A percentile compares a stretch with the other conserved stretches of the same genome.
phyloP scores from a whole-genome alignment of 495 filamentous ascomycete species.

The Hyaloscypha bicolor region DNA sequence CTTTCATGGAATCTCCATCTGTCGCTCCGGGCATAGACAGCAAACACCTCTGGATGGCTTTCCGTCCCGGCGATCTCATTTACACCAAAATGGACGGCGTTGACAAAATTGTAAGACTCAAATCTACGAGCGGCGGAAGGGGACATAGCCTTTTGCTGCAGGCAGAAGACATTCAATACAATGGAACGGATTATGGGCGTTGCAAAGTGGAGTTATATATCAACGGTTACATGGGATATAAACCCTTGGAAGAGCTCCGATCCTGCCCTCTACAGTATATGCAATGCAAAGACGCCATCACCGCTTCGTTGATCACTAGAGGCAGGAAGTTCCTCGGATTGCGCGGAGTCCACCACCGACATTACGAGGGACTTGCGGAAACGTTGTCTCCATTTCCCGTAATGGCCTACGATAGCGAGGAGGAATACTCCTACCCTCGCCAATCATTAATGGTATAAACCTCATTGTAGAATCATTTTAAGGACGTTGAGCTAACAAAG shows the following conservation, averaged over 20 bases:
- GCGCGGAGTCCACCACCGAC: conserved; percentile 77
- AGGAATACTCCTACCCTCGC: not conserved
- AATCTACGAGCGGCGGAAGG: not conserved
- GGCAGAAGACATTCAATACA: not conserved
- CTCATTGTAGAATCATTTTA: no score
- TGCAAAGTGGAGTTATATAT: not conserved
- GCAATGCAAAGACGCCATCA: conserved; percentile 64
- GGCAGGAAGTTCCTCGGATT: conserved; percentile 79
- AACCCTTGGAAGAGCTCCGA: conserved; percentile 72
- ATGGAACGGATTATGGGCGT: conserved; percentile 9
- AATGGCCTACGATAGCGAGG: conserved; percentile 12
- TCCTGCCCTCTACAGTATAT: conserved; percentile 82
- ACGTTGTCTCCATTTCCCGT: no score
- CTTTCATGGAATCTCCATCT: conserved; percentile 5
- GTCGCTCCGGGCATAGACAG: conserved; percentile 5
- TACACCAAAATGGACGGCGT: conserved; percentile 10
- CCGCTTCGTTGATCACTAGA: conserved; percentile 68
- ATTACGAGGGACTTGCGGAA: not conserved
- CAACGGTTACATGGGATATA: conserved; percentile 67
- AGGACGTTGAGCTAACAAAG: no score
- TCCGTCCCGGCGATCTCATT: conserved; percentile 19
- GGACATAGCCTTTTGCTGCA: not conserved
- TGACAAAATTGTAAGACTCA: not conserved
- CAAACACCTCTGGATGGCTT: conserved; percentile 24
- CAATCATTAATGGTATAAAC: not conserved